Base-by-base conservation (phyloP, 1,284 basidiomycete genomes). In the Trichosporon ovoides region DNA sequence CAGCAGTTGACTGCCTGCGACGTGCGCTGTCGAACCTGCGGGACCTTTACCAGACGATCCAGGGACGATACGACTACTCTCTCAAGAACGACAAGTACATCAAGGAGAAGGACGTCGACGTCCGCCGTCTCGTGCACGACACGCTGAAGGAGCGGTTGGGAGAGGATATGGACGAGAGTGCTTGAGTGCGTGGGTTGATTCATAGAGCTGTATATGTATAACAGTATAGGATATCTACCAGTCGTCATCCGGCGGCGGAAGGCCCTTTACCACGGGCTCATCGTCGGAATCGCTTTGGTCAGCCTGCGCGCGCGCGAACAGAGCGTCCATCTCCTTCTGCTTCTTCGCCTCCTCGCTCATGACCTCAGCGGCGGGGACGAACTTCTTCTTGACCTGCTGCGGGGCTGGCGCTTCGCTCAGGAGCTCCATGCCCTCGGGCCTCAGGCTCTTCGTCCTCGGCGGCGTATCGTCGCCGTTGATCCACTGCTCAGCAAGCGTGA, bases 21-120 rank as follows among this genome's bases (percentile, higher is more conserved):
- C 81, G 81, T 49, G 90, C 89, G 0, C 81, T 95, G 35, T 78
- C 80, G 14, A 84, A 89, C 71, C 82, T 95, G 33, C 88, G 92
- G 63, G 80, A 83, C 49, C 80, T 92, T 2, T 89, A 86, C 68
- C 81, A 80, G 36, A 81, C 84, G 4, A 80, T 92, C 33, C 84
- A 87, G 60, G 82, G 83, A 10, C 80, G 79, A 20, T 93, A 91
- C 67, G 76, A 79, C 14, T 73, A 12, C 43, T 48, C 43, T 22
- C 43, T 18, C 58, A 75, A 74, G 51, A 66, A 64, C 52, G 74
- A 72, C 62, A 57, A 69, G 28, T 76, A 71, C 57, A 61, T 68
- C 38, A 55, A 59, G n/a, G 75, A 77, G 56, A 57, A 72, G 18
- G 76, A 77, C 58, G 66, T 75, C 37, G 73, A 78, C 61, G 75